A percentile compares a stretch with the other conserved stretches of the same genome.
Conservation (phyloP, 192 early-diverging fungal species). For the Coemansia sp. region DNA sequence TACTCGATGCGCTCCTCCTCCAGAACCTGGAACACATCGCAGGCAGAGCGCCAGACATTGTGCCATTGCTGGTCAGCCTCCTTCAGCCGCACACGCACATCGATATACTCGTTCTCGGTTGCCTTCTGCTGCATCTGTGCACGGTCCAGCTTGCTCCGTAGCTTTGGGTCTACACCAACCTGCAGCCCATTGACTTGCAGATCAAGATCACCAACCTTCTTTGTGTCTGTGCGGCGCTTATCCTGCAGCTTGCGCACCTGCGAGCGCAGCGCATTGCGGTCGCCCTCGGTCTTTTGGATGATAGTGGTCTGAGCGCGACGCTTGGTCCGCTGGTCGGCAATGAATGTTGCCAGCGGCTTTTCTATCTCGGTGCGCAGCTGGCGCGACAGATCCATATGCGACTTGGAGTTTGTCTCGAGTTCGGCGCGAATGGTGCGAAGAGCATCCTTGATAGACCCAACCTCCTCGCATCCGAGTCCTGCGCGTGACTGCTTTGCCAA, state of each 20-base stretch:
- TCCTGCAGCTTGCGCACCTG: constrained; percentile 58
- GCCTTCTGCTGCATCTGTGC: constrained; percentile 38
- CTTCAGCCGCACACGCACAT: constrained; percentile 30
- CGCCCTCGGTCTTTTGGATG: constrained; percentile 53
- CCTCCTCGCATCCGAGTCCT: constrained; percentile 67
- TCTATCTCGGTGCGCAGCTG: constrained; percentile 67
- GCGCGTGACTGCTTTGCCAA: constrained; percentile 62
- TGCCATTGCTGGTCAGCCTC: constrained; percentile 53
- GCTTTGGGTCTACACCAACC: constrained; percentile 41
- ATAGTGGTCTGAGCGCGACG: constrained; percentile 55
- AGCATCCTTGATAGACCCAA: constrained; percentile 61
- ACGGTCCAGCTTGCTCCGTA: constrained; percentile 44
- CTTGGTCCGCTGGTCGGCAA: constrained; percentile 65
- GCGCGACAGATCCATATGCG: constrained; percentile 63
- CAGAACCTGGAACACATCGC: constrained; percentile 55
- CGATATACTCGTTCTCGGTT: constrained; percentile 49
- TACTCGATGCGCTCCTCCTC: constrained; percentile 77
- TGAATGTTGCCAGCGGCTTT: constrained; percentile 61
- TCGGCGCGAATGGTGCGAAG: constrained; percentile 62
- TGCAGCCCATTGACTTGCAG: constrained; percentile 47
- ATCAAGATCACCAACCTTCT: constrained; percentile 54
- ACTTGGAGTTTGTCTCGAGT: constrained; percentile 63
- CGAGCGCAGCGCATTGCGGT: constrained; percentile 45
- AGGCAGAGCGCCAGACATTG: constrained; percentile 51
- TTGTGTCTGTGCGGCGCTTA: constrained; percentile 58